A percentile compares a stretch with the other conserved stretches of the same genome.
These are phyloP conservation scores for Xerocomus cyaneibrunnescens DNA, from an alignment of 1,284 basidiomycete species.

Conservation along the genomic window DNA sequence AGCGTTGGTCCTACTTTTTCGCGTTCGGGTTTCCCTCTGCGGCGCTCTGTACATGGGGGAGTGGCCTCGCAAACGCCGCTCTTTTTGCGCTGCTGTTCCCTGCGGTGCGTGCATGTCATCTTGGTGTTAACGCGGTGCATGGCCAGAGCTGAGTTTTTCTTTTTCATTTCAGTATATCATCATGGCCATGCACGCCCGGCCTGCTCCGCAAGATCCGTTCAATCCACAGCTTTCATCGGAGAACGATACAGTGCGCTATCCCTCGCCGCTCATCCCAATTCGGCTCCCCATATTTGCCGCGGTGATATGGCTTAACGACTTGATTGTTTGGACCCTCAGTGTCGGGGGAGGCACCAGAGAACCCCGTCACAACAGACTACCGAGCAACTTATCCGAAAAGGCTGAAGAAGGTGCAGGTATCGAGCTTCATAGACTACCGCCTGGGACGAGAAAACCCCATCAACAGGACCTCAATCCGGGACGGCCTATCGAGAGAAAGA, in stretches of 20 bases:
- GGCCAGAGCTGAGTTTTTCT: conserved; percentile 9
- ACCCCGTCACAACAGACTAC: conserved; percentile 28
- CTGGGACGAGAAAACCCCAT: conserved; percentile 7
- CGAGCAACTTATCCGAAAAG: conserved; percentile 48
- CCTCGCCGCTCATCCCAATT: conserved; percentile 74
- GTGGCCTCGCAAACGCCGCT: conserved; percentile 70
- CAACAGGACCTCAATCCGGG: conserved; percentile 8
- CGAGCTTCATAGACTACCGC: conserved; percentile 22
- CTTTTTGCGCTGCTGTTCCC: conserved; percentile 80
- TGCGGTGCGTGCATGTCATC: conserved; percentile 44
- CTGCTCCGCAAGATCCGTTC: conserved; percentile 68
- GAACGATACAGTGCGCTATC: conserved; percentile 50
- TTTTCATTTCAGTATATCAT: conserved; percentile 64
- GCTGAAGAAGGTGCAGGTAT: conserved; percentile 52
- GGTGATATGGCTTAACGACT: conserved; percentile 74
- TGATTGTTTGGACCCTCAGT: conserved; percentile 61
- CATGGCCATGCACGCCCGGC: conserved; percentile 70
- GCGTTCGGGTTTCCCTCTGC: conserved; percentile 77
- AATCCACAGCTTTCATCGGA: conserved; percentile 48
- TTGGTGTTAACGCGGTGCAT: conserved; percentile 15
- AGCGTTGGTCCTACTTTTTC: conserved; percentile 83
- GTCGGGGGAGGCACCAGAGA: conserved; percentile 43
- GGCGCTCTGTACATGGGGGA: conserved; percentile 67
- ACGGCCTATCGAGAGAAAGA: conserved; percentile 19
- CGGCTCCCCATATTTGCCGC: conserved; percentile 71